Base-by-base conservation (phyloP, 257 asterid species). In the Solanum verrucosum region DNA sequence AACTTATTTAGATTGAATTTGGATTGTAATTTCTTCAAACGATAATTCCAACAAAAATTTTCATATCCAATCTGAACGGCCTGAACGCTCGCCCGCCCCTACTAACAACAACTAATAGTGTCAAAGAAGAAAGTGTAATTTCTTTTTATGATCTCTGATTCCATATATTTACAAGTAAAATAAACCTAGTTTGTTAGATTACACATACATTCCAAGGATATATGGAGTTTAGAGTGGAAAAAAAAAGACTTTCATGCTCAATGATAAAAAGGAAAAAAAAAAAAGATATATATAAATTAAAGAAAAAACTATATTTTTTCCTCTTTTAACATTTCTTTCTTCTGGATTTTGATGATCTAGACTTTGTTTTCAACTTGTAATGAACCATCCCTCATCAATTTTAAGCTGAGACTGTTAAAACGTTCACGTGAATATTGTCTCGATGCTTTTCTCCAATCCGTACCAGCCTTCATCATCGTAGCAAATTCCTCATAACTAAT, bases 371-470 rank as follows among this genome's bases (percentile, higher is more conserved):
- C 93, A 74, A 91, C 46, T 85, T 89, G 92, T 70, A 95, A 70
- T 37, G 98, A 95, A 25, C 95, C 95, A 12, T 94, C 97, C 90
- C 86, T 92, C 92, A 90, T 92, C 87, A 95, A 83, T 89, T 94
- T 92, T 94, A 94, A 88, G 95, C 98, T 95, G 78, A 95, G 93
- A 88, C 92, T 93, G 91, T 93, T 93, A 91, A 94, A 94, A 86
- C 94, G 91, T 86, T 94, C 95, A 1, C 98, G 92, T 0, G 96
- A 94, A 91, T 94, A 95, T 49, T 95, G 98, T 89, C 96, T 91
- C 2, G 96, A 95, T 74, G 96, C 98, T 86, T 94, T 95, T 88
- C 98, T 91, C 98, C 98, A 95, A 89, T 95, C 98, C 6, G 98
- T 95, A 14, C 98, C 98, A 1, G 98, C 93, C 89, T 94, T 95